Evolutionary conservation across 2,329 filamentous ascomycete species (phyloP), one percentile per base, ranked within the genome.

Genomic region (Fusarium praegraminearum): DNA sequence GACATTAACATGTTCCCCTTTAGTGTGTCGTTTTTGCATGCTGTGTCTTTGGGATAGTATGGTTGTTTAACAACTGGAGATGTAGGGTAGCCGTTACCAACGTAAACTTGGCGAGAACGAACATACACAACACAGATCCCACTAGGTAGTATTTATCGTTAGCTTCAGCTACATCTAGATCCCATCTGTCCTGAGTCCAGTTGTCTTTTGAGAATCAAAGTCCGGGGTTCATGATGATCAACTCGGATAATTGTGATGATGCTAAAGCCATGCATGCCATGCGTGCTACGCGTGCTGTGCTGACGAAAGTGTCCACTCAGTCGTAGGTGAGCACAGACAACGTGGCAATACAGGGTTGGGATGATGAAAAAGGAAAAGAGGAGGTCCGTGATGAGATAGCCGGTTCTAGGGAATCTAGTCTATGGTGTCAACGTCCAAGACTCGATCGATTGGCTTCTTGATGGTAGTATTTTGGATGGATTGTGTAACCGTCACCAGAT

Each of bases 311-410:
- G 26, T 15, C 54, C 58, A 59, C 65, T 49, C 41, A 26, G 16
- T 46, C 11, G 7, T 32, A 30, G 50, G 62, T 52, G 62, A 60
- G 66, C 62, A 62, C 54, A 44, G 49, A 72, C 71, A 76, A 76
- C 73, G 71, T 76, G 75, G 73, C 71, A 54, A 64, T 45, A 64
- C 55, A 52, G 73, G 73, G 71, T 68, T 67, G 61, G 50, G 49
- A 51, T 26, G 50, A 59, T 65, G 46, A 46, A 68, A 60, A 24
- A 30, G 66, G 60, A 54, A 58, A 55, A 53, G 66, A 70, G 49
- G 62, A 61, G 67, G 65, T 32, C 69, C 62, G 65, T 65, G 62
- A 62, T 46, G 62, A 72, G 69, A 64, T 70, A 52, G 44, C 67
- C 59, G 49, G 67, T 58, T 58, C 51, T 50, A 59, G 67, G 67